Evolutionary conservation across 2,329 filamentous ascomycete genomes (phyloP).

Genomic region (Chrysoporthe cubensis): DNA sequence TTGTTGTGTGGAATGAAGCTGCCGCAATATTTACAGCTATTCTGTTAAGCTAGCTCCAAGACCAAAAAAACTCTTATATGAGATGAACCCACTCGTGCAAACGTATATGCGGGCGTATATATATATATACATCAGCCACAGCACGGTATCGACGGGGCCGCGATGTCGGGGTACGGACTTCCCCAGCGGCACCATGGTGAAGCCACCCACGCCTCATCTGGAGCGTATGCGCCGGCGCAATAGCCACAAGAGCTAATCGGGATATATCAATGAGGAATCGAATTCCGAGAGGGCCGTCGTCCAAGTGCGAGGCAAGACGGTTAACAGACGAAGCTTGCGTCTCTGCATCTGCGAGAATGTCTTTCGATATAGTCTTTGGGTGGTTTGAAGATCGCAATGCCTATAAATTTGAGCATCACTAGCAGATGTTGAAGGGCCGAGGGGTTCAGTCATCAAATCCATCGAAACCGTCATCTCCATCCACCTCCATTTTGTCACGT

Average conservation of each 20-base stretch:
- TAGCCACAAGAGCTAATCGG: too few relatives aligned
- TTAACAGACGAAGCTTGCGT: neutral
- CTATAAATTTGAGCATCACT: neutral
- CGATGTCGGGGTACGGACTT: constrained; percentile 1
- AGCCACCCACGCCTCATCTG: neutral
- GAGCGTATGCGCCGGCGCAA: neutral
- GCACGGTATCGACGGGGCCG: neutral
- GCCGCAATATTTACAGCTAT: too few relatives aligned
- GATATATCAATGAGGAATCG: too few relatives aligned
- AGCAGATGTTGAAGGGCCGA: neutral
- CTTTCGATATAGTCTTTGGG: too few relatives aligned
- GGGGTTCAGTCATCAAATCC: constrained; percentile 56
- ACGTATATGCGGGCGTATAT: neutral
- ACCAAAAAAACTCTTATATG: too few relatives aligned
- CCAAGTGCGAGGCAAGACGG: too few relatives aligned
- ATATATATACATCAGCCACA: neutral
- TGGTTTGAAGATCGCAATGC: neutral
- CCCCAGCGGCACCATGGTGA: neutral
- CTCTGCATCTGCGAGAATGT: too few relatives aligned
- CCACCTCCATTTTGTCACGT: constrained; percentile 41
- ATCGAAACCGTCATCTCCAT: constrained; percentile 53
- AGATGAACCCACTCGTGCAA: neutral
- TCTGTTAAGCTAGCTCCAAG: neutral
- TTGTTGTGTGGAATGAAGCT: neutral
- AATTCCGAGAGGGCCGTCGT: too few relatives aligned